Base-by-base conservation (phyloP, 1,284 basidiomycete species). In the Thecaphora frezii region DNA sequence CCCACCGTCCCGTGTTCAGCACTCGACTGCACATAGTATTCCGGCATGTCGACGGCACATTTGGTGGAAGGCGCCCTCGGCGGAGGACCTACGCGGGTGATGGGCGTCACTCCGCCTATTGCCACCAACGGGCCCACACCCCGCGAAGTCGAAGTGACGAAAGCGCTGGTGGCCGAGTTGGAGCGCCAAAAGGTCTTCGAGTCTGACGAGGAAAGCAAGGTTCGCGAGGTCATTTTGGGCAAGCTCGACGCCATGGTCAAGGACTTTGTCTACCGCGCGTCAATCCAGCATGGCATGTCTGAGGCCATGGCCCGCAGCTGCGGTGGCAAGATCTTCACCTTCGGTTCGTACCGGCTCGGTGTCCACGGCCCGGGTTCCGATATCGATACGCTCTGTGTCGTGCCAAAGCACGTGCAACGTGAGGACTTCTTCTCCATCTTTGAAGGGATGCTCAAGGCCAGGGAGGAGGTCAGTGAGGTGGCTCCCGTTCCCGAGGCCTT, bases 321-420 rank as follows among this genome's bases (percentile, higher is more conserved):
- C 5, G 96, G 94, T 54, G 96, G 94, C 64, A 94, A 97, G 83
- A 97, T 99, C 78, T 99, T 93, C 80, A 97, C 96, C 3, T 99
- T 97, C 79, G 94, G 96, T 37, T 96, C 93, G 48, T 74, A 76
- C 44, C 70, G 74, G 30, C 83, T 99, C 41, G 94, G 94, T 54
- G 94, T 98, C 16, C 96, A 98, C 80, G 91, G 91, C 14, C 94
- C 96, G 33, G 91, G 92, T 10, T 86, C 89, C 43, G 94, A 98
- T 86, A 97, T 99, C 79, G 94, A 99, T 82, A 97, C 93, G n/a
- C 84, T 99, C 33, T 93, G 93, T 79, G 94, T 98, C 25, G 96
- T 96, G 26, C 94, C 94, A 5, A 91, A 93, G 80, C 92, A 97
- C 80, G 89, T 98, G 51, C 89, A 88, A 62, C 85, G 91, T 63